Conservation (phyloP, 352 stramenopile species). For the Globisporangium cylindrosporum region DNA sequence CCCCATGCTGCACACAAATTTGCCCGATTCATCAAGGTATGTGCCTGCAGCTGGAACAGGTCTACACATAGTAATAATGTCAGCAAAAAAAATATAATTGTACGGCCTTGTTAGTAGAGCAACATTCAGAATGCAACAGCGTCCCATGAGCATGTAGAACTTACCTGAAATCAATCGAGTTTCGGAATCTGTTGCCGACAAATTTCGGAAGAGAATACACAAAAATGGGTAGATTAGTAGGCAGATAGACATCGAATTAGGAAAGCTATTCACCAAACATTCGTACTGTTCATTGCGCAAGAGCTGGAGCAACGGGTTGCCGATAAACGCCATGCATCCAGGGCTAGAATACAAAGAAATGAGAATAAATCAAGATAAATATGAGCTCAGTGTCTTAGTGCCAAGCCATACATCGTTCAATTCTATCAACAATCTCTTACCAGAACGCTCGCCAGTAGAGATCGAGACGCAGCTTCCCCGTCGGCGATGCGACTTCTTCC, state of each 20-base stretch:
- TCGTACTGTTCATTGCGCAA: constrained; percentile 55
- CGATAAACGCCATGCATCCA: constrained; percentile 75
- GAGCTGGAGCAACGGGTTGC: constrained; percentile 55
- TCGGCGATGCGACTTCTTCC: constrained; percentile 23
- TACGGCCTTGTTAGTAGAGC: not conserved
- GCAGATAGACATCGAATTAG: not conserved
- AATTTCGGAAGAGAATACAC: not conserved
- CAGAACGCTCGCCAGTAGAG: constrained; percentile 83
- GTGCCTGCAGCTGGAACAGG: constrained; percentile 74
- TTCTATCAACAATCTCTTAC: constrained; percentile 26
- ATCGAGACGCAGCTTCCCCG: constrained; percentile 58
- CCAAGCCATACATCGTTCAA: not conserved
- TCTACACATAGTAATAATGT: constrained; percentile 1
- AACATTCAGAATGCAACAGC: not conserved
- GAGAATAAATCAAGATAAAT: not conserved
- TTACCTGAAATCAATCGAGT: constrained; percentile 64
- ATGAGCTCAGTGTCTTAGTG: not conserved
- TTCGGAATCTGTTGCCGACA: constrained; percentile 45
- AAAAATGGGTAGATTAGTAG: not conserved
- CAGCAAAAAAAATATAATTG: not conserved
- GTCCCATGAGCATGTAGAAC: not conserved
- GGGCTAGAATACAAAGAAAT: constrained; percentile 29
- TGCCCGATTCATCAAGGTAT: constrained; percentile 44
- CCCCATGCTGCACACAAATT: constrained; percentile 69
- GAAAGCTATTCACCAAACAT: not conserved